Percentiles rank a stretch among this genome's conserved stretches.
Evolutionary conservation across 139 green algal species (phyloP).

Genomic region (Coccomyxa sp.): DNA sequence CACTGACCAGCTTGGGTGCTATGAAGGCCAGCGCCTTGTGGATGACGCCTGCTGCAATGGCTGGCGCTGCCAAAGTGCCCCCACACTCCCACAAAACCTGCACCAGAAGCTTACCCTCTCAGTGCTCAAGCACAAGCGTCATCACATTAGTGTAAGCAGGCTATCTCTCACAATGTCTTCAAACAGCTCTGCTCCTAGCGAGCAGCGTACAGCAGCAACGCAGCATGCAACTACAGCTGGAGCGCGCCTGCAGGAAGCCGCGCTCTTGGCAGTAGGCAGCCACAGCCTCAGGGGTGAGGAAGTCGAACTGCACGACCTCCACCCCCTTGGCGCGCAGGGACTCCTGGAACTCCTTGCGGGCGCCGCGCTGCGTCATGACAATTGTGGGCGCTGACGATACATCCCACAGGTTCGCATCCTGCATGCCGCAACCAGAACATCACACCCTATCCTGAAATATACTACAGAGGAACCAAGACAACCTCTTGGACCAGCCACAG

Average conservation of each 20-base stretch:
- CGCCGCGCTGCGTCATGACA: slow-evolving; percentile 92
- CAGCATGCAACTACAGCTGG: not conserved
- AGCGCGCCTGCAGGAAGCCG: slow-evolving; percentile 75
- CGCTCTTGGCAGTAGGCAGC: slow-evolving; percentile 87
- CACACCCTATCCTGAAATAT: not conserved
- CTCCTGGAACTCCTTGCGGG: slow-evolving; percentile 63
- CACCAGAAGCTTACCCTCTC: not conserved
- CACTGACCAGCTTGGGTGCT: slow-evolving; percentile 83
- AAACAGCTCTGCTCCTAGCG: not conserved
- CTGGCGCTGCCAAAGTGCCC: slow-evolving; percentile 89
- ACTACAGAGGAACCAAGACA: too few relatives aligned
- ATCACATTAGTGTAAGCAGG: not conserved
- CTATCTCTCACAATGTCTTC: not conserved
- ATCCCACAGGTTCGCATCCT: slow-evolving; percentile 89
- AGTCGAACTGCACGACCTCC: slow-evolving; percentile 99
- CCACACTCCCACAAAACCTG: slow-evolving; percentile 97
- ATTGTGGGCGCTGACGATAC: slow-evolving; percentile 86
- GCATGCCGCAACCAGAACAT: not conserved
- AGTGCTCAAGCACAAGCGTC: too few relatives aligned
- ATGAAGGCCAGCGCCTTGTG: slow-evolving; percentile 95
- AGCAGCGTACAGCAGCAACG: not conserved
- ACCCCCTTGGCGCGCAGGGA: slow-evolving; percentile 57
- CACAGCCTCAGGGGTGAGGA: slow-evolving; percentile 80
- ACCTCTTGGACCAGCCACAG: not conserved
- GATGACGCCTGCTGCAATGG: slow-evolving; percentile 78